phyloP scores from a whole-genome alignment of 1,284 basidiomycete genomes.

The Bjerkandera adusta region DNA sequence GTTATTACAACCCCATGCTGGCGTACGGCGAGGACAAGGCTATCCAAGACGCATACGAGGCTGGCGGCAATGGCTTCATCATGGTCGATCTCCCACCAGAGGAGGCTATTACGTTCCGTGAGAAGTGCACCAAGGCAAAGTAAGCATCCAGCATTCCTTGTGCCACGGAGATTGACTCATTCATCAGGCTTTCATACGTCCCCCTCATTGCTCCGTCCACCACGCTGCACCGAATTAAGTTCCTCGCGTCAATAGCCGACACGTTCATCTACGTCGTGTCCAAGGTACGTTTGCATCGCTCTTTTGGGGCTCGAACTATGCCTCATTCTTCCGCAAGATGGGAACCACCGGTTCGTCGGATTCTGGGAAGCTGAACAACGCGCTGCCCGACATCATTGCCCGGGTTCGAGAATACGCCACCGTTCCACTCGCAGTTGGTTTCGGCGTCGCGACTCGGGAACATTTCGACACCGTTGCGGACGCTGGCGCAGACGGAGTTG shows the following conservation, averaged over 20 bases:
- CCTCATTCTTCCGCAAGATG: conserved; percentile 60
- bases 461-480: conserved; percentile 87
- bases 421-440: conserved; percentile 92
- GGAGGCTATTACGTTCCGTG: conserved; percentile 89
- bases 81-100: conserved; percentile 98
- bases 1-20: conserved; percentile 95
- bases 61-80: conserved; percentile 97
- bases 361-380: conserved; percentile 66
- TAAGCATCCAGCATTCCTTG: conserved; percentile 37
- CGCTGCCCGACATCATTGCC: conserved; percentile 76
- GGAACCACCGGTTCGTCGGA: conserved; percentile 94
- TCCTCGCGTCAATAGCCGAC: conserved; percentile 91
- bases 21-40: conserved; percentile 95
- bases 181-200: conserved; percentile 85
- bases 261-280: conserved; percentile 98
- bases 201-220: conserved; percentile 97
- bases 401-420: conserved; percentile 72
- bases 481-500: conserved; percentile 92
- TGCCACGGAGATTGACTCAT: not conserved
- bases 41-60: conserved; percentile 83
- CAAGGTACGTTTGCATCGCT: conserved; percentile 50
- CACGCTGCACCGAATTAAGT: conserved; percentile 82
- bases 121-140: conserved; percentile 81
- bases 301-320: too few relatives aligned
- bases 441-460: conserved; percentile 90